Conservation (phyloP, 2,329 filamentous ascomycete genomes). For the Aureobasidium sp. region DNA sequence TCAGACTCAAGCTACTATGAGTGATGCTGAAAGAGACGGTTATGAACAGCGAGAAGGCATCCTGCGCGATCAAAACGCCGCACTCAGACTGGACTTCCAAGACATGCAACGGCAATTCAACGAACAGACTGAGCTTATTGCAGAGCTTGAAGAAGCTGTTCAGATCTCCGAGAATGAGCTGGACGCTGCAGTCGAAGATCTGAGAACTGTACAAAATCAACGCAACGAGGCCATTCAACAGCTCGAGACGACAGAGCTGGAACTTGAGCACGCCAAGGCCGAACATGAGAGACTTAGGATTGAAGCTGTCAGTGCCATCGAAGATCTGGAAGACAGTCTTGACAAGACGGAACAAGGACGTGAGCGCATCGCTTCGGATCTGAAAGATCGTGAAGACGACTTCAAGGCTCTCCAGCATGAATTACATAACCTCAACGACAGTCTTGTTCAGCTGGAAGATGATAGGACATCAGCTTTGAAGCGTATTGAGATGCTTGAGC, state of each 20-base stretch:
- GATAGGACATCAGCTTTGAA: slow-evolving; percentile 72
- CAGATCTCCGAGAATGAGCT: slow-evolving; percentile 72
- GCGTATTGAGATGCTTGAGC: slow-evolving; percentile 73
- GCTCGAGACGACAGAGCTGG: slow-evolving; percentile 54
- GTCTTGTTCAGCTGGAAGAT: slow-evolving; percentile 78
- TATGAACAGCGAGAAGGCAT: slow-evolving; percentile 77
- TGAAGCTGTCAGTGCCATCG: slow-evolving; percentile 52
- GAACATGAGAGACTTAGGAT: slow-evolving; percentile 44
- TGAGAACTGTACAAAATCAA: slow-evolving; percentile 71
- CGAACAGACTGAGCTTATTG: slow-evolving; percentile 69
- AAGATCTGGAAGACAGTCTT: slow-evolving; percentile 37
- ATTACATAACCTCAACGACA: slow-evolving; percentile 85
- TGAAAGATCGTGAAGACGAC: slow-evolving; percentile 73
- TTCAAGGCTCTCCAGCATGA: slow-evolving; percentile 87
- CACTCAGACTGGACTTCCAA: slow-evolving; percentile 81
- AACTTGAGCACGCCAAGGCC: slow-evolving; percentile 48
- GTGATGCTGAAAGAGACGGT: slow-evolving; percentile 73
- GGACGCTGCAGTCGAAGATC: slow-evolving; percentile 68
- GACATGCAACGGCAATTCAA: slow-evolving; percentile 78
- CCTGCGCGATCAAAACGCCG: slow-evolving; percentile 76
- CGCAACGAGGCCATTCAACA: slow-evolving; percentile 77
- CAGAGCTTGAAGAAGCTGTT: slow-evolving; percentile 58
- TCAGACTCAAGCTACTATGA: slow-evolving; percentile 57
- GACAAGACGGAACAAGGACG: slow-evolving; percentile 62
- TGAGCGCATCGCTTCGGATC: slow-evolving; percentile 59